These are phyloP conservation scores for Anthracocystis panici-leucophaei DNA, from an alignment of 1,284 basidiomycete species.

Conservation along the genomic window DNA sequence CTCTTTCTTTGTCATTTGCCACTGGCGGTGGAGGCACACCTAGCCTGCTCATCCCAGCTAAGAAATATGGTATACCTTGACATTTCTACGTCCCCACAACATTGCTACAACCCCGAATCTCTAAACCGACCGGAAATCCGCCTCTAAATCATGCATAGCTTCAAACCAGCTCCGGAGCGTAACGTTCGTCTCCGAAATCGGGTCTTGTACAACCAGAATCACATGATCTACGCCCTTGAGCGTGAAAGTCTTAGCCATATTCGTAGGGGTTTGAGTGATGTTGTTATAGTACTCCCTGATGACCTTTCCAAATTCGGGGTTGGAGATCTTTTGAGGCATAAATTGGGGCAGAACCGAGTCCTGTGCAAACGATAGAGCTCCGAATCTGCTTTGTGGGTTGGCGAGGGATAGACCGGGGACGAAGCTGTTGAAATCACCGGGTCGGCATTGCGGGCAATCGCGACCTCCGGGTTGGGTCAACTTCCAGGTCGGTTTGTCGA, in stretches of 20 bases:
- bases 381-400: slow-evolving; percentile 32
- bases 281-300: slow-evolving; percentile 26
- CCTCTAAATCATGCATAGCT: slow-evolving; percentile 13
- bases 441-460: slow-evolving; percentile 23
- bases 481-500: slow-evolving; percentile 38
- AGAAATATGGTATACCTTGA: no score
- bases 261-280: slow-evolving; percentile 18
- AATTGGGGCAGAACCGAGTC: slow-evolving; percentile 17
- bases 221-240: slow-evolving; percentile 11
- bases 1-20: no score
- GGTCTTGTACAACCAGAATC: slow-evolving; percentile 7
- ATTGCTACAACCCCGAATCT: no score
- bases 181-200: slow-evolving; percentile 7
- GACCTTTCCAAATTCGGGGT: slow-evolving; percentile 7
- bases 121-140: slow-evolving; percentile 10
- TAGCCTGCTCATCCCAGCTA: no score
- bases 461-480: slow-evolving; percentile 12
- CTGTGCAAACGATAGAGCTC: slow-evolving; percentile 8
- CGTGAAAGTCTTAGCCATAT: slow-evolving; percentile 30
- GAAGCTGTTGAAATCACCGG: slow-evolving; percentile 33
- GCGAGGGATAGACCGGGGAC: slow-evolving; percentile 27
- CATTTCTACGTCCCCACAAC: no score
- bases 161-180: slow-evolving; percentile 23
- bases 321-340: slow-evolving; percentile 4
- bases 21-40: no score